These are phyloP conservation scores for Hemileia vastatrix DNA, from an alignment of 1,284 basidiomycete genomes.

Conservation along the genomic window DNA sequence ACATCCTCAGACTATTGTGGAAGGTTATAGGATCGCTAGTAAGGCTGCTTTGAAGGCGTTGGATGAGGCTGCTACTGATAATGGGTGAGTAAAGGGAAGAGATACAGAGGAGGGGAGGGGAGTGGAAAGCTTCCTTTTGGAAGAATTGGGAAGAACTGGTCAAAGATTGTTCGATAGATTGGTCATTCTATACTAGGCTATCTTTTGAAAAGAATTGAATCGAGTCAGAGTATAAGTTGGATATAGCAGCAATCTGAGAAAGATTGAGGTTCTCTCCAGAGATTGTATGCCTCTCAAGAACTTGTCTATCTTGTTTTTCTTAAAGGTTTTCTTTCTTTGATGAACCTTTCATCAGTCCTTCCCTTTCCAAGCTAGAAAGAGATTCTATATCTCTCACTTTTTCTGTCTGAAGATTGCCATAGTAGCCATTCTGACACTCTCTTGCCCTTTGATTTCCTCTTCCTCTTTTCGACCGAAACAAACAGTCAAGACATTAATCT, in stretches of 20 bases:
- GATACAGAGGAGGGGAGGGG: not conserved
- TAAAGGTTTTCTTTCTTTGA: too few species aligned
- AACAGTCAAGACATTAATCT: conserved; percentile 25
- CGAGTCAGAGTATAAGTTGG: too few species aligned
- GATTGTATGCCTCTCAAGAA: too few species aligned
- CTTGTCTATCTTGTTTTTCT: too few species aligned
- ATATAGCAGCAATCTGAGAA: too few species aligned
- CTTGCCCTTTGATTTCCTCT: not conserved
- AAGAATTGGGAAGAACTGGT: not conserved
- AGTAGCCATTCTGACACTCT: not conserved
- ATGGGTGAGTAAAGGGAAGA: conserved; percentile 25
- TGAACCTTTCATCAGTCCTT: not conserved
- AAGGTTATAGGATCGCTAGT: conserved; percentile 42
- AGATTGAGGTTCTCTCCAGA: too few species aligned
- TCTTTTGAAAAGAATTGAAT: too few species aligned
- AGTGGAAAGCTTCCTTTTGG: too few species aligned
- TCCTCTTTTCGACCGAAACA: not conserved
- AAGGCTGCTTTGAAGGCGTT: conserved; percentile 38
- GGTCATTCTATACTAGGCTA: too few species aligned
- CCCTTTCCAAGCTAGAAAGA: not conserved
- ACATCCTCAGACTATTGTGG: conserved; percentile 43
- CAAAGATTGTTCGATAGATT: too few species aligned
- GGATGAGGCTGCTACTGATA: conserved; percentile 35
- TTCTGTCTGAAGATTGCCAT: not conserved
- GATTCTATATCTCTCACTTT: not conserved